These are phyloP conservation scores for Colletotrichum sp. DNA, from an alignment of 2,329 filamentous ascomycete species.

Conservation along the genomic window DNA sequence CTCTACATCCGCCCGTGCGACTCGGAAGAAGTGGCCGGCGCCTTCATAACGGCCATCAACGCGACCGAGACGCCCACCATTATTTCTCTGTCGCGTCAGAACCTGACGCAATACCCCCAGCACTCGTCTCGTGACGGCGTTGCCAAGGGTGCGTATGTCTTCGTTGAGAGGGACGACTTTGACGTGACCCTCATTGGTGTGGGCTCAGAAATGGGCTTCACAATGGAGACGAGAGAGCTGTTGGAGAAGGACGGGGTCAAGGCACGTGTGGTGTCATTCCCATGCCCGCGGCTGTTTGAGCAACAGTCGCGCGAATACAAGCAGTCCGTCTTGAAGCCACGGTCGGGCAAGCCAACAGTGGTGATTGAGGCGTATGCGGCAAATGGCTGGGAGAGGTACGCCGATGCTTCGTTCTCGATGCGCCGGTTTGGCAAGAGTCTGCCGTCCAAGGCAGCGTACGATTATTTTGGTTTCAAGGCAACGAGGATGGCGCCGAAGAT, in stretches of 20 bases:
- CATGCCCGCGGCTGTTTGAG: conserved; percentile 49
- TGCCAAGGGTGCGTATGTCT: conserved; percentile 48
- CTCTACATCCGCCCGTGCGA: conserved; percentile 66
- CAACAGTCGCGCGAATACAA: conserved; percentile 48
- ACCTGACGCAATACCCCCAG: conserved; percentile 45
- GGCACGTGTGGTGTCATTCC: conserved; percentile 50
- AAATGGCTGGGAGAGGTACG: conserved; percentile 67
- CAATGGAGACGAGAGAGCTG: conserved; percentile 39
- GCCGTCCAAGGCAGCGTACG: conserved; percentile 57
- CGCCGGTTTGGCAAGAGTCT: conserved; percentile 60
- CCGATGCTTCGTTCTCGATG: conserved; percentile 60
- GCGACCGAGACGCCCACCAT: conserved; percentile 46
- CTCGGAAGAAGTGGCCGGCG: conserved; percentile 61
- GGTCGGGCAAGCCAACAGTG: conserved; percentile 50
- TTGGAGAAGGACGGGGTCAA: conserved; percentile 40
- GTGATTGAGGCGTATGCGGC: conserved; percentile 63
- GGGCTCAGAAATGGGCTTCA: conserved; percentile 39
- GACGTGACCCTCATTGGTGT: conserved; percentile 49
- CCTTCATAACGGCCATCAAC: conserved; percentile 54
- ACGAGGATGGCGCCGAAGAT: conserved; percentile 40
- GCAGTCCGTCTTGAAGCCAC: conserved; percentile 44
- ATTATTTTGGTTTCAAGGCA: conserved; percentile 56
- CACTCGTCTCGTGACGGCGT: conserved; percentile 48
- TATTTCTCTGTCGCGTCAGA: conserved; percentile 53
- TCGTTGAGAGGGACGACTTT: conserved; percentile 45